These are phyloP conservation scores for Starmerella sp. DNA, from an alignment of 805 yeast species.

Conservation along the genomic window DNA sequence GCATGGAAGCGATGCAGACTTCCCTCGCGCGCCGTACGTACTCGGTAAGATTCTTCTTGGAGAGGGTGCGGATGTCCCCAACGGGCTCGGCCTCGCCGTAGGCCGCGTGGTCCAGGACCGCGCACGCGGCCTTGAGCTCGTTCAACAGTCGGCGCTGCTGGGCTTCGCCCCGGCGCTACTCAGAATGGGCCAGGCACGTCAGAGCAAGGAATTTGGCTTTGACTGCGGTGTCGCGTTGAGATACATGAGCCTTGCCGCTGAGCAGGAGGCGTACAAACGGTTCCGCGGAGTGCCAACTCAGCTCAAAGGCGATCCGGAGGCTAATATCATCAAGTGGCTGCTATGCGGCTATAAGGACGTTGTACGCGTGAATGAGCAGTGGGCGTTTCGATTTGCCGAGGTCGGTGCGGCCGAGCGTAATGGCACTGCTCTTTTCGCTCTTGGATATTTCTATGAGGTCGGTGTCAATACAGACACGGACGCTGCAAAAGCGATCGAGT, in stretches of 20 bases:
- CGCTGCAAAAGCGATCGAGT: constrained; percentile 36
- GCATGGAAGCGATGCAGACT: constrained; percentile 30
- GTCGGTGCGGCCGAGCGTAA: constrained; percentile 52
- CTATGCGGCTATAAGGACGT: constrained; percentile 54
- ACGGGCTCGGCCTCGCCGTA: constrained; percentile 6
- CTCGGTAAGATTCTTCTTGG: constrained; percentile 31
- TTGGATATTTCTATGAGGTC: constrained; percentile 56
- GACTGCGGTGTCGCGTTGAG: constrained; percentile 28
- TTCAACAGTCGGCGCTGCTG: constrained; percentile 30
- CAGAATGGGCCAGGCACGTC: constrained; percentile 31
- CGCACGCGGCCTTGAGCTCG: constrained; percentile 23
- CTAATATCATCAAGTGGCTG: constrained; percentile 45
- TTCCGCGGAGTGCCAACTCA: constrained; percentile 14
- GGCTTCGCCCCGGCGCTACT: constrained; percentile 31
- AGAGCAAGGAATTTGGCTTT: constrained; percentile 26
- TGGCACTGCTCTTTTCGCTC: constrained; percentile 53
- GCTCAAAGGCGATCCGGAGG: constrained; percentile 29
- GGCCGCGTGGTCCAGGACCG: neutral
- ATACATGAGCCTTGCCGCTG: constrained; percentile 28
- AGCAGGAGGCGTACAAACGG: constrained; percentile 27
- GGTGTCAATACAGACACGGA: constrained; percentile 48
- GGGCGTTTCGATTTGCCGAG: constrained; percentile 57
- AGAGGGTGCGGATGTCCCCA: constrained; percentile 28
- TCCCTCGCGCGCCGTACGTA: constrained; percentile 32
- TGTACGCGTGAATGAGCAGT: constrained; percentile 44